Percentiles rank a stretch among this genome's conserved stretches.
Conservation (phyloP, 139 green algal species). For the Trebouxia sp. region DNA sequence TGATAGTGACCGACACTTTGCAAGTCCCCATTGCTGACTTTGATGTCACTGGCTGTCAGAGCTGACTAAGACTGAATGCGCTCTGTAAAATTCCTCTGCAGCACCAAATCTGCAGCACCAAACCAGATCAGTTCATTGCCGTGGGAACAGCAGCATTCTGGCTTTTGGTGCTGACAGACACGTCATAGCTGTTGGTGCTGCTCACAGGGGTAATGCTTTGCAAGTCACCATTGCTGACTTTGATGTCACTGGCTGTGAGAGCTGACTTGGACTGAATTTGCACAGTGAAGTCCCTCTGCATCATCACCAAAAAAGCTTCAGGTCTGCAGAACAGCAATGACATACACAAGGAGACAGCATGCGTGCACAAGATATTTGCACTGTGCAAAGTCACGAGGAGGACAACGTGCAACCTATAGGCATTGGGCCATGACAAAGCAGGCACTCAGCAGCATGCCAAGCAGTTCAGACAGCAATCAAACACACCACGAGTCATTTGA, state of each 20-base stretch:
- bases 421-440: too few species aligned
- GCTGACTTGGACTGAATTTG: background rate
- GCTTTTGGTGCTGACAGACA: background rate
- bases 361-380: too few species aligned
- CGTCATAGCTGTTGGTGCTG: background rate
- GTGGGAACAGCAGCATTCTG: background rate
- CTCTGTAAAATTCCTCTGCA: conserved; percentile 2
- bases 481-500: too few species aligned
- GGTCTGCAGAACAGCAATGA: too few species aligned
- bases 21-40: background rate
- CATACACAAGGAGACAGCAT: too few species aligned
- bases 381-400: too few species aligned
- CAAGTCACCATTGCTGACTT: background rate
- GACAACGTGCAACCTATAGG: too few species aligned
- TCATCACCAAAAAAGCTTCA: too few species aligned
- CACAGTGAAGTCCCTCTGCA: conserved; percentile 13
- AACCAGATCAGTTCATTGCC: background rate
- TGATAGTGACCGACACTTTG: background rate
- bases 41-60: background rate
- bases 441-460: too few species aligned
- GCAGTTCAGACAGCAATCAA: too few species aligned
- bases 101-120: background rate
- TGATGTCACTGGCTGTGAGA: background rate
- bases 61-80: background rate
- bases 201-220: background rate